These are phyloP conservation scores for Acidiella bohemica DNA, from an alignment of 495 filamentous ascomycete genomes.

Conservation along the genomic window DNA sequence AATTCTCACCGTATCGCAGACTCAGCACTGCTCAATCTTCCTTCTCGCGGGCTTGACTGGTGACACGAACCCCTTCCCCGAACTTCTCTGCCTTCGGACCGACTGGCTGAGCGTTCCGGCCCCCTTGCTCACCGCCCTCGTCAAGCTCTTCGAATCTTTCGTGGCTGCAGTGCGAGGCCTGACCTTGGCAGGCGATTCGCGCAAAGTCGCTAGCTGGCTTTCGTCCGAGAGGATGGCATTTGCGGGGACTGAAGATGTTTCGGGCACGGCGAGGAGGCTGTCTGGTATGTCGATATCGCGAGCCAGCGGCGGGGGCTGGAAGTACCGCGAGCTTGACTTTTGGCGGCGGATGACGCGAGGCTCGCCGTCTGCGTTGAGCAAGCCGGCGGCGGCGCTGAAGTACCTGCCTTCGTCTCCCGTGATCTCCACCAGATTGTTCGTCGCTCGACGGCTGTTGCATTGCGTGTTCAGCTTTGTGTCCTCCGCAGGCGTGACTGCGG, in stretches of 20 bases:
- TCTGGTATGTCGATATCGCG: conserved; percentile 1
- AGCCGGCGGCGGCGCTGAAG: too few species aligned
- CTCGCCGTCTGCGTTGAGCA: too few species aligned
- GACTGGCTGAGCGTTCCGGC: conserved; percentile 15
- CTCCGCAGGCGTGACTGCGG: too few species aligned
- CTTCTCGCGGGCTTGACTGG: too few species aligned
- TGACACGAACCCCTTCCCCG: too few species aligned
- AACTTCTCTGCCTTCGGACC: conserved; percentile 9
- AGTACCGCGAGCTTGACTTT: too few species aligned
- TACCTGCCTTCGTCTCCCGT: too few species aligned
- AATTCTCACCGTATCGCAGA: not conserved
- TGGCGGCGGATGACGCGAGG: too few species aligned
- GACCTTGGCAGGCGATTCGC: not conserved
- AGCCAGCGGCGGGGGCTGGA: too few species aligned
- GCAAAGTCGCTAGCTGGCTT: conserved; percentile 1
- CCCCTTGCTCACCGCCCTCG: conserved; percentile 8
- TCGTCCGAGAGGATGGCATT: not conserved
- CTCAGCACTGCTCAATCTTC: not conserved
- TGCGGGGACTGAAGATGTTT: conserved; percentile 6
- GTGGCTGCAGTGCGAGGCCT: not conserved
- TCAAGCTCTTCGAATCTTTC: conserved; percentile 7
- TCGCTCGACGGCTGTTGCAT: too few species aligned
- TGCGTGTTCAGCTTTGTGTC: too few species aligned
- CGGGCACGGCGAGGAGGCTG: not conserved
- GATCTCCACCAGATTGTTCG: too few species aligned